These are phyloP conservation scores for Collybia nuda DNA, from an alignment of 768 basidiomycete species.

Conservation along the genomic window DNA sequence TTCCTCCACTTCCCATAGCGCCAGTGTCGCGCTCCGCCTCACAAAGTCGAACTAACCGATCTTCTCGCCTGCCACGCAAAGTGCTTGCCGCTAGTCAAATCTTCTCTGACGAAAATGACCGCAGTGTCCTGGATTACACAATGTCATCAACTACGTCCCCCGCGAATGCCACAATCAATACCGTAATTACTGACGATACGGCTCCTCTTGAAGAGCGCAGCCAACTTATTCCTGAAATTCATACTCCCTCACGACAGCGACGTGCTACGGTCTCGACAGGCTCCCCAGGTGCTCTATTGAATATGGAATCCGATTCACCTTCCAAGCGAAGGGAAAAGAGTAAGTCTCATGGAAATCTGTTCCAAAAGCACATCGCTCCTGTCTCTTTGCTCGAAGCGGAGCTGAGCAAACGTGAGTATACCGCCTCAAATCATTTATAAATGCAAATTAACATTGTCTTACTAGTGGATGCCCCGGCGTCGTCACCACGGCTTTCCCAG, in stretches of 20 bases:
- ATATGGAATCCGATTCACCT: slow-evolving; percentile 43
- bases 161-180: slow-evolving; percentile 24
- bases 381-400: slow-evolving; percentile 65
- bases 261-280: slow-evolving; percentile 70
- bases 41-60: slow-evolving; percentile 37
- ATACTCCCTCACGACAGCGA: slow-evolving; percentile 44
- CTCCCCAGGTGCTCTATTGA: slow-evolving; percentile 43
- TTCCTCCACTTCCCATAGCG: slow-evolving; percentile 64
- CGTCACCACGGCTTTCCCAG: slow-evolving; percentile 60
- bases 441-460: slow-evolving; percentile 4
- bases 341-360: slow-evolving; percentile 63
- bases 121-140: slow-evolving; percentile 30
- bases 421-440: not conserved
- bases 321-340: slow-evolving; percentile 68
- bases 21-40: slow-evolving; percentile 54
- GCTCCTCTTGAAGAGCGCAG: slow-evolving; percentile 21
- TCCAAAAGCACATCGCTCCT: slow-evolving; percentile 65
- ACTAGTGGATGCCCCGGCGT: slow-evolving; percentile 36
- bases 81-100: slow-evolving; percentile 70
- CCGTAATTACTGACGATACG: slow-evolving; percentile 18
- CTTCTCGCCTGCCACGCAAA: slow-evolving; percentile 60
- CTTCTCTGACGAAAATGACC: slow-evolving; percentile 50
- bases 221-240: slow-evolving; percentile 32
- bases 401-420: slow-evolving; percentile 55
- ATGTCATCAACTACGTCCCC: slow-evolving; percentile 25